These are phyloP conservation scores for Leersia perrieri DNA, from an alignment of 176 grass and related monocot species.

Conservation along the genomic window DNA sequence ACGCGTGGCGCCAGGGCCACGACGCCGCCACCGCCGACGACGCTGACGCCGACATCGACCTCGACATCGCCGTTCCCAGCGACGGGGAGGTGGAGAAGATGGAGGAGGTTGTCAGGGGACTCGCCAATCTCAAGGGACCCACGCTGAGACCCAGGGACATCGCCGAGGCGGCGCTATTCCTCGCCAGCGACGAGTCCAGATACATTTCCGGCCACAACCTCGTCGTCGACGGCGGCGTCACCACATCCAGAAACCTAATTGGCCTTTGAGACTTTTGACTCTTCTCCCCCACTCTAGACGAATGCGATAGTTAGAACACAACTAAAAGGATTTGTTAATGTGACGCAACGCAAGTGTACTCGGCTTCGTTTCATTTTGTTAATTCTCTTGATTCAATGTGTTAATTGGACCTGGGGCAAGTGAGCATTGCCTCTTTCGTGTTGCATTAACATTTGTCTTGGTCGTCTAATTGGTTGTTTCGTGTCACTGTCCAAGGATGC, in stretches of 20 bases:
- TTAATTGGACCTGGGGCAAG: background rate
- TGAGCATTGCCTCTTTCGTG: constrained; percentile 2
- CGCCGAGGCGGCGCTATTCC: constrained; percentile 84
- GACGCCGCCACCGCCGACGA: constrained; percentile 13
- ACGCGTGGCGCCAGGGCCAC: constrained; percentile 84
- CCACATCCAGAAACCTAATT: constrained; percentile 79
- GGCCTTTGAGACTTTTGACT: constrained; percentile 65
- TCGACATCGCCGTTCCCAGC: constrained; percentile 36
- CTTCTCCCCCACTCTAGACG: background rate
- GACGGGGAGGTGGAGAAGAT: constrained; percentile 73
- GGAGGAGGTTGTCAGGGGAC: constrained; percentile 69
- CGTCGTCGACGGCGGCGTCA: constrained; percentile 92
- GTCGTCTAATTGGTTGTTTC: background rate
- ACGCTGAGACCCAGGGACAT: constrained; percentile 78
- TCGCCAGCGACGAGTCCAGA: constrained; percentile 88
- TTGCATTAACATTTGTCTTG: background rate
- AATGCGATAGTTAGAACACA: background rate
- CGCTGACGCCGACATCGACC: constrained; percentile 22
- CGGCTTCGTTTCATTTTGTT: constrained; percentile 39
- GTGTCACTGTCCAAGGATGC: background rate
- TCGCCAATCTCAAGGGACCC: constrained; percentile 73
- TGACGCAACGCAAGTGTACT: constrained; percentile 7
- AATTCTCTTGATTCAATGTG: constrained; percentile 31
- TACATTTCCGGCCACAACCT: constrained; percentile 98
- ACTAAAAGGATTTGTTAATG: constrained; percentile 2